Evolutionary conservation across 345 rosid genomes (phyloP).

Genomic region (Passiflora organensis): DNA sequence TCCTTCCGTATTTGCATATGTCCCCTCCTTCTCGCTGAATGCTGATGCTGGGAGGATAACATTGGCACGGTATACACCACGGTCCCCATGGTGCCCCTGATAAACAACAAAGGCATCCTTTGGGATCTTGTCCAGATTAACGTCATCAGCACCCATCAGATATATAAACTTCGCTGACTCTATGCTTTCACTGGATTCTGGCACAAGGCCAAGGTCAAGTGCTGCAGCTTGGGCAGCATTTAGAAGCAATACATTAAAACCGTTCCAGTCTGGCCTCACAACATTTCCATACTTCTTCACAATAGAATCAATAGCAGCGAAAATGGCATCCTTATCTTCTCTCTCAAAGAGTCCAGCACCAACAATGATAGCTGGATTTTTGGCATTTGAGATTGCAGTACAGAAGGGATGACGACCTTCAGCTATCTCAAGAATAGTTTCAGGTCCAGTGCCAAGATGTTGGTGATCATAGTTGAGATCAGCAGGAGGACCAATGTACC

Average conservation of each 20-base stretch:
- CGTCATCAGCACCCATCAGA: slow-evolving; percentile 96
- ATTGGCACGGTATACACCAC: slow-evolving; percentile 78
- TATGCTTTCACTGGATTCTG: slow-evolving; percentile 58
- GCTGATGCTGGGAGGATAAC: slow-evolving; percentile 91
- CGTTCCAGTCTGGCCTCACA: slow-evolving; percentile 91
- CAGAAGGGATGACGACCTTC: slow-evolving; percentile 75
- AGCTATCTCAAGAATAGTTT: slow-evolving; percentile 69
- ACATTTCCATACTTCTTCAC: slow-evolving; percentile 54
- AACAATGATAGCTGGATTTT: slow-evolving; percentile 83
- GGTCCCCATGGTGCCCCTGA: slow-evolving; percentile 98
- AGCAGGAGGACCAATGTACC: slow-evolving; percentile 70
- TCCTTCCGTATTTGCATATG: slow-evolving; percentile 93
- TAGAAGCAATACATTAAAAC: slow-evolving; percentile 75
- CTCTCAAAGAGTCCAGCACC: slow-evolving; percentile 90
- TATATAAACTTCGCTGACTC: slow-evolving; percentile 81
- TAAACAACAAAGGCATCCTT: slow-evolving; percentile 88
- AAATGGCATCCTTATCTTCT: slow-evolving; percentile 67
- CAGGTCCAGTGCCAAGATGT: slow-evolving; percentile 88
- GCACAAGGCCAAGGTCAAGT: slow-evolving; percentile 94
- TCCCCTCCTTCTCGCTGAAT: slow-evolving; percentile 91
- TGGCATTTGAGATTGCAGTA: slow-evolving; percentile 59
- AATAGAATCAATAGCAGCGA: slow-evolving; percentile 67
- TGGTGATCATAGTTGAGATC: slow-evolving; percentile 77
- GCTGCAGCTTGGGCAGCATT: slow-evolving; percentile 98
- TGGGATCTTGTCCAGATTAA: slow-evolving; percentile 71